These are phyloP conservation scores for Xylaria sp. DNA, from an alignment of 2,329 filamentous ascomycete species.

Conservation along the genomic window DNA sequence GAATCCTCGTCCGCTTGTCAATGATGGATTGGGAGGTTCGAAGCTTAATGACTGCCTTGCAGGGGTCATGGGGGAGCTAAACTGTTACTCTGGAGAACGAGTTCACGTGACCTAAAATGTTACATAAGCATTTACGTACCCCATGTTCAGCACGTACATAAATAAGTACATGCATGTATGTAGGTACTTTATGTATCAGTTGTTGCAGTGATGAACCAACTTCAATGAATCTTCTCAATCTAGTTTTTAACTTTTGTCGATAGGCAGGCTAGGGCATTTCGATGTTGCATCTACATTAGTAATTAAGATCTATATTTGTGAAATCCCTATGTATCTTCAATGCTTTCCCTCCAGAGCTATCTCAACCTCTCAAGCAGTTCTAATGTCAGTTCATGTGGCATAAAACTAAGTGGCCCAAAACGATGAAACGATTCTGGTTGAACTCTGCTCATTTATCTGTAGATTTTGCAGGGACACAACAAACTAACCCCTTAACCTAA, in stretches of 20 bases:
- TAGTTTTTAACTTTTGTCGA: neutral
- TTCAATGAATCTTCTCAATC: neutral
- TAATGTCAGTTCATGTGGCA: neutral
- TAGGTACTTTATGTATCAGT: neutral
- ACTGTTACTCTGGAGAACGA: constrained; percentile 7
- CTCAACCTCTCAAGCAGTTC: neutral
- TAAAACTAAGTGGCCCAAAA: neutral
- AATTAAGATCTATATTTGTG: too few species aligned
- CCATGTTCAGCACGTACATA: neutral
- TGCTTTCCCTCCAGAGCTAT: neutral
- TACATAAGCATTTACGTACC: constrained; percentile 21
- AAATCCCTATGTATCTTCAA: neutral
- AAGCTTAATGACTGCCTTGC: constrained; percentile 32
- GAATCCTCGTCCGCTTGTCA: constrained; percentile 25
- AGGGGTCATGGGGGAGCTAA: constrained; percentile 25
- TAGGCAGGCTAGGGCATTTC: neutral
- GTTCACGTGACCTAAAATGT: constrained; percentile 20
- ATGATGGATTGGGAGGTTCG: constrained; percentile 21
- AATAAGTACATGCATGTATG: neutral
- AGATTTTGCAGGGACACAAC: constrained; percentile 5
- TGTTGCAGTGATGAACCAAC: neutral
- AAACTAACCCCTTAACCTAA: constrained; percentile 17
- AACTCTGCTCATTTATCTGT: neutral
- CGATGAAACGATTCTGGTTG: neutral
- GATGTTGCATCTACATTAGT: neutral